phyloP scores from a whole-genome alignment of 2,329 filamentous ascomycete genomes.

The Bertia moriformis region DNA sequence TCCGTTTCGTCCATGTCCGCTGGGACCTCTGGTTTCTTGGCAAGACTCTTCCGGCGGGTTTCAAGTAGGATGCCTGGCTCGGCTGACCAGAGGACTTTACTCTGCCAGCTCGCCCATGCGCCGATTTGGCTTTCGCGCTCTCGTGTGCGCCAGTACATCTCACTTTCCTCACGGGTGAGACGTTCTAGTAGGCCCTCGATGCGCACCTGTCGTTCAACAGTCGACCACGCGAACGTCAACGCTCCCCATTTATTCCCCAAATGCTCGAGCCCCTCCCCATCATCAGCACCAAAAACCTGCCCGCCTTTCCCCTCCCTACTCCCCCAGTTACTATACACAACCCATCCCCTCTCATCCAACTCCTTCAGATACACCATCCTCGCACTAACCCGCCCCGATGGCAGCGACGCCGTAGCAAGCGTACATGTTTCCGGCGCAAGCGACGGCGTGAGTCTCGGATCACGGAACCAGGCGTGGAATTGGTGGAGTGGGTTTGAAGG shows the following conservation, averaged over 20 bases:
- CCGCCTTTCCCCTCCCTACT: conserved; percentile 44
- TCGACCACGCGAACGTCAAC: conserved; percentile 82
- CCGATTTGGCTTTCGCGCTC: conserved; percentile 74
- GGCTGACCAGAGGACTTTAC: conserved; percentile 47
- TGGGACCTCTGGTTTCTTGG: conserved; percentile 2
- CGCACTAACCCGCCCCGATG: conserved; percentile 69
- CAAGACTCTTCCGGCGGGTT: conserved; percentile 6
- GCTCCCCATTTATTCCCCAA: conserved; percentile 63
- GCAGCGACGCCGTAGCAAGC: conserved; percentile 70
- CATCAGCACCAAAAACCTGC: conserved; percentile 8
- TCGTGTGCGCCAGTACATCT: conserved; percentile 49
- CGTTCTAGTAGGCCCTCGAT: conserved; percentile 67
- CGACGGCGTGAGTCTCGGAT: conserved; percentile 25
- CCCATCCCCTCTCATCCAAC: conserved; percentile 58
- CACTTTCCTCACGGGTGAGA: conserved; percentile 56
- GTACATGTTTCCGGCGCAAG: conserved; percentile 78
- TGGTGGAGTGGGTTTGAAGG: conserved; percentile 56
- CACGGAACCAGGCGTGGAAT: conserved; percentile 74
- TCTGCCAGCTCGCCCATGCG: conserved; percentile 88
- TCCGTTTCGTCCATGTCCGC: conserved; percentile 14
- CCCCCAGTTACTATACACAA: conserved; percentile 86
- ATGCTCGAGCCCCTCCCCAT: conserved; percentile 26
- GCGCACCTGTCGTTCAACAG: conserved; percentile 75
- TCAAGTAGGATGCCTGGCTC: conserved; percentile 12
- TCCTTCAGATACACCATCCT: conserved; percentile 93